Evolutionary conservation across 495 filamentous ascomycete species (phyloP).

Genomic region (Schizothecium vesticola): DNA sequence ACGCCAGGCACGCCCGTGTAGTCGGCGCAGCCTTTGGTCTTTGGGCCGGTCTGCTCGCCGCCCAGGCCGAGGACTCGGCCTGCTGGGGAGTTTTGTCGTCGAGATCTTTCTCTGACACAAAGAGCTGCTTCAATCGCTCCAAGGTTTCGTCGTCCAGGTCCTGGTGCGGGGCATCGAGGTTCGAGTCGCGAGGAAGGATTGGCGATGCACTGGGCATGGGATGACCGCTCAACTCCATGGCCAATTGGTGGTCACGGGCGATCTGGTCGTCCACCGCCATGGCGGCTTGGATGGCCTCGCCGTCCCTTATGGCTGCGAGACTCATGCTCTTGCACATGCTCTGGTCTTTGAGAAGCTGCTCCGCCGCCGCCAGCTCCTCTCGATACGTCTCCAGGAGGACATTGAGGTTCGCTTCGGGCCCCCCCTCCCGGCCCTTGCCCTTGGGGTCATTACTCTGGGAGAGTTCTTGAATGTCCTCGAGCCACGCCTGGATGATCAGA

Average conservation of each 20-base stretch:
- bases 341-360: slow-evolving; percentile 22
- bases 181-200: background rate
- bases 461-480: slow-evolving; percentile 28
- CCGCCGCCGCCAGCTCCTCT: slow-evolving; percentile 23
- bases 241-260: slow-evolving; percentile 20
- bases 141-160: background rate
- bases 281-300: slow-evolving; percentile 12
- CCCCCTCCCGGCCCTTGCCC: slow-evolving; percentile 29
- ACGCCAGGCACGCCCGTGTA: slow-evolving; percentile 8
- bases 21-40: background rate
- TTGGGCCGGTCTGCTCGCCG: slow-evolving; percentile 1
- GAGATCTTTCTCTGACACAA: background rate
- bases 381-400: slow-evolving; percentile 22
- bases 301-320: slow-evolving; percentile 26
- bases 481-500: slow-evolving; percentile 27
- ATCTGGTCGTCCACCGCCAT: slow-evolving; percentile 21
- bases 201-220: background rate
- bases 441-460: slow-evolving; percentile 8
- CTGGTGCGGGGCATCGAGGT: background rate
- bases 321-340: slow-evolving; percentile 32
- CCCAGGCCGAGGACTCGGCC: slow-evolving; percentile 17
- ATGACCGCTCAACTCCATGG: background rate
- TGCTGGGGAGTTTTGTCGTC: background rate
- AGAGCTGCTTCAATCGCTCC: background rate
- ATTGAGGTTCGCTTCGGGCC: slow-evolving; percentile 20